Conservation (phyloP, 345 rosid species). For the Hibiscus tridactylites region DNA sequence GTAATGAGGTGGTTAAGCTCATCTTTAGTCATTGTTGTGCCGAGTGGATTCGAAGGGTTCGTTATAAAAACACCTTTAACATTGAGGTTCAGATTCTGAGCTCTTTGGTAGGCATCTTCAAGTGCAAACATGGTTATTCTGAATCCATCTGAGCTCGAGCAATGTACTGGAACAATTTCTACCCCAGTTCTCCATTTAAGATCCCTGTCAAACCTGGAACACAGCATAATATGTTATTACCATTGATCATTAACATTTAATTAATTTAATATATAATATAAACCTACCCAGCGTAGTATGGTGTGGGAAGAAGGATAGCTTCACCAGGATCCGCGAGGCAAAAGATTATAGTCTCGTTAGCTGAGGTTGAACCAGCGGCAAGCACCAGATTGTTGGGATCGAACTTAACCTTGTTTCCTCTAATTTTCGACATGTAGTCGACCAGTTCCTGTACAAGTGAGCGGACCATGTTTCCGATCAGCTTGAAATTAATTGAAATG, state of each 20-base stretch:
- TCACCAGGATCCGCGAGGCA: constrained; percentile 82
- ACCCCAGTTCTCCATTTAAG: constrained; percentile 72
- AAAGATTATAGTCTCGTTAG: constrained; percentile 77
- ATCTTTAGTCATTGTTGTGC: constrained; percentile 46
- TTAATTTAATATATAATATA: background rate
- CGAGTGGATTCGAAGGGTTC: constrained; percentile 87
- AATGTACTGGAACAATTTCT: constrained; percentile 52
- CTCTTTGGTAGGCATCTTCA: constrained; percentile 56
- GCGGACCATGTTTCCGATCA: too few relatives aligned
- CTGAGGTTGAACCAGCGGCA: constrained; percentile 84
- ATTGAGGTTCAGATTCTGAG: constrained; percentile 39
- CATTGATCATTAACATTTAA: background rate
- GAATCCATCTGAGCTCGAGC: constrained; percentile 48
- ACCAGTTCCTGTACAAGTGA: too few relatives aligned
- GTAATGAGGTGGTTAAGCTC: constrained; percentile 50
- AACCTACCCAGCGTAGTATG: constrained; percentile 79
- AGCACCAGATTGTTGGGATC: constrained; percentile 60
- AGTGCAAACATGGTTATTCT: constrained; percentile 44
- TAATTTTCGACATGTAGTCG: too few relatives aligned
- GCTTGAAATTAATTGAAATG: too few relatives aligned
- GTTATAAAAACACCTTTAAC: constrained; percentile 73
- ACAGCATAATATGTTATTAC: background rate
- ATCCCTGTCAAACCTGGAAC: constrained; percentile 69
- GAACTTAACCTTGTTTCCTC: constrained; percentile 15
- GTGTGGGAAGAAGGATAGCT: constrained; percentile 83